Evolutionary conservation across 1,139 yeast genomes (phyloP).

Genomic region (Suhomyces bolitotheri): DNA sequence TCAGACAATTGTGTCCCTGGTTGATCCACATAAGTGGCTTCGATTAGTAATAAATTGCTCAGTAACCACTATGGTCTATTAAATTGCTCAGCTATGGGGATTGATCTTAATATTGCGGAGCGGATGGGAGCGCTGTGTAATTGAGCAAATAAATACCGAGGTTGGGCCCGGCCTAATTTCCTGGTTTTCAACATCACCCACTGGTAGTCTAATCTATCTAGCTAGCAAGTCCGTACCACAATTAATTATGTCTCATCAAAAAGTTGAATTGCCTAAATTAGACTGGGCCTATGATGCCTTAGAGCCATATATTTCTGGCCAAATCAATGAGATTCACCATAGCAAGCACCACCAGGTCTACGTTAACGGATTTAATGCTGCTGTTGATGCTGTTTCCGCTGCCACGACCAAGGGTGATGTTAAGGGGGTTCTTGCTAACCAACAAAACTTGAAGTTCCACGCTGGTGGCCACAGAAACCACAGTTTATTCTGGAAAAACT

Average conservation of each 20-base stretch:
- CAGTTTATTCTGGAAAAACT: slow-evolving; percentile 84
- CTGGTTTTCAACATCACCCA: no score
- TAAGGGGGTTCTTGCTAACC: slow-evolving; percentile 68
- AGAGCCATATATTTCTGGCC: slow-evolving; percentile 87
- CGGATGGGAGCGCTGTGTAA: no score
- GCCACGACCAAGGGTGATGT: slow-evolving; percentile 68
- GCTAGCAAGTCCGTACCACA: no score
- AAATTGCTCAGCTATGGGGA: no score
- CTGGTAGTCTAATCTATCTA: no score
- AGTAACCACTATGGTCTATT: no score
- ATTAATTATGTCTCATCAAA: slow-evolving; percentile 15
- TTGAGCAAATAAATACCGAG: no score
- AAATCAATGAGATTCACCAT: slow-evolving; percentile 89
- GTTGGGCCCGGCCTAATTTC: no score
- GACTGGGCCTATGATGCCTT: slow-evolving; percentile 86
- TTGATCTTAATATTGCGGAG: no score
- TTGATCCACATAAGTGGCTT: no score
- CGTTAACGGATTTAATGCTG: slow-evolving; percentile 83
- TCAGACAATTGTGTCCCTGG: no score
- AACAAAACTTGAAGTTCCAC: slow-evolving; percentile 84
- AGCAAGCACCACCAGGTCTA: slow-evolving; percentile 94
- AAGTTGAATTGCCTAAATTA: slow-evolving; percentile 34
- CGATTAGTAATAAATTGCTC: no score
- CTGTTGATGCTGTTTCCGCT: slow-evolving; percentile 74
- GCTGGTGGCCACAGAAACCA: slow-evolving; percentile 95